Conservation (phyloP, 164 flowering plant genomes). For the Houttuynia cordata region DNA sequence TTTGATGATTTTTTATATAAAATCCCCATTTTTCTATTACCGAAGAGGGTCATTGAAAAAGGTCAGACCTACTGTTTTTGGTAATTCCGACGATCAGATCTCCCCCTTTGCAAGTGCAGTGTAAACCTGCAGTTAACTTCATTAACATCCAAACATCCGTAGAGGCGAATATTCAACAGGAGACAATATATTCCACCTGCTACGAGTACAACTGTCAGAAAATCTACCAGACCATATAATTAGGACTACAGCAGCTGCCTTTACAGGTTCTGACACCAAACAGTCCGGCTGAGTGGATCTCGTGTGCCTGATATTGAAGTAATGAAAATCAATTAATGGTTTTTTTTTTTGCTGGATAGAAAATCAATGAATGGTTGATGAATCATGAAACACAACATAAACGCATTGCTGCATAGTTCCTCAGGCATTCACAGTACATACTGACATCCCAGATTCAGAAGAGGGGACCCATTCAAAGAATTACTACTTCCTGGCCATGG, state of each 20-base stretch:
- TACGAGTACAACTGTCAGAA: background rate
- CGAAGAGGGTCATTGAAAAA: too few relatives aligned
- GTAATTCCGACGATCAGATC: too few relatives aligned
- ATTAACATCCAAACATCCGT: background rate
- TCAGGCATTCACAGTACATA: background rate
- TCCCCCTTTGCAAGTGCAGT: too few relatives aligned
- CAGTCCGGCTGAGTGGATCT: background rate
- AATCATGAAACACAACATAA: too few relatives aligned
- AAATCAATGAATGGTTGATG: background rate
- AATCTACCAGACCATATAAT: background rate
- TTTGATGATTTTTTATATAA: too few relatives aligned
- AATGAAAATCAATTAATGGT: background rate
- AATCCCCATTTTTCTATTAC: too few relatives aligned
- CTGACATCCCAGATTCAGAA: background rate
- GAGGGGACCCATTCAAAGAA: background rate
- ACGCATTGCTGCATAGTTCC: background rate
- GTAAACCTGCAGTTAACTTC: too few relatives aligned
- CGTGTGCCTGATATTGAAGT: background rate
- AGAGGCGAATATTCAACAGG: background rate
- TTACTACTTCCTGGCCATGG: background rate
- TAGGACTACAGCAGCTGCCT: too few relatives aligned
- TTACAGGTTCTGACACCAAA: background rate
- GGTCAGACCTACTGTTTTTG: too few relatives aligned
- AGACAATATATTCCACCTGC: background rate
- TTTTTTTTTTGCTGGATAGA: too few relatives aligned